Conservation (phyloP, 116 monocot genomes). For the Cymodocea nodosa region DNA sequence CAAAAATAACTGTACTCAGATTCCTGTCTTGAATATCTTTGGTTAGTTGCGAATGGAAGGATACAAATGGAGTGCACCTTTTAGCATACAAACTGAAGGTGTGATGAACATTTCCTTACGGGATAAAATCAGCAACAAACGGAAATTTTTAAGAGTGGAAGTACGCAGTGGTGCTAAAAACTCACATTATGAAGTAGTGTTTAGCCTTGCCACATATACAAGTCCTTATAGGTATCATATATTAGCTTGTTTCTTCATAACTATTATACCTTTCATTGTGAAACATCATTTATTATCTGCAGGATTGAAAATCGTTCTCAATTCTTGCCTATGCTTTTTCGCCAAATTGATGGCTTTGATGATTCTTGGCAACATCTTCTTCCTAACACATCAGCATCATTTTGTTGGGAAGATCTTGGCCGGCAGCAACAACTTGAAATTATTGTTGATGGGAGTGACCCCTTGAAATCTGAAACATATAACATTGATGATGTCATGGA, state of each 20-base stretch:
- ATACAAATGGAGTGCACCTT: conserved; percentile 83
- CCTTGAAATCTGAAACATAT: conserved; percentile 48
- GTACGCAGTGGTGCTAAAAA: conserved; percentile 62
- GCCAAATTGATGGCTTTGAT: conserved; percentile 65
- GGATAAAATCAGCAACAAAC: conserved; percentile 29
- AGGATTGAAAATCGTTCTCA: conserved; percentile 92
- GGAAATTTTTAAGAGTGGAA: conserved; percentile 53
- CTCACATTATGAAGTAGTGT: conserved; percentile 72
- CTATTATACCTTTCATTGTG: too few species aligned
- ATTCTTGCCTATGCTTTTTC: conserved; percentile 60
- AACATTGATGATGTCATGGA: conserved; percentile 72
- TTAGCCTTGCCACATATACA: conserved; percentile 43
- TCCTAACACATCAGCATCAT: conserved; percentile 77
- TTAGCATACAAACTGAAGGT: conserved; percentile 77
- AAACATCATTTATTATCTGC: conserved; percentile 5
- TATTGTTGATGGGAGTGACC: conserved; percentile 63
- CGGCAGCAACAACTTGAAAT: conserved; percentile 60
- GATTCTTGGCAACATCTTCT: conserved; percentile 66
- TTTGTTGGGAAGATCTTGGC: conserved; percentile 93
- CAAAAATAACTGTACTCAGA: neutral
- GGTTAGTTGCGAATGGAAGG: conserved; percentile 67
- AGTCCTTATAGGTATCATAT: conserved; percentile 75
- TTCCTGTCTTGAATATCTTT: conserved; percentile 1
- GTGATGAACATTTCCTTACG: conserved; percentile 46
- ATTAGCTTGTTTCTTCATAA: too few species aligned